phyloP scores from a whole-genome alignment of 352 stramenopile species.

The Phytopythium boreale region DNA sequence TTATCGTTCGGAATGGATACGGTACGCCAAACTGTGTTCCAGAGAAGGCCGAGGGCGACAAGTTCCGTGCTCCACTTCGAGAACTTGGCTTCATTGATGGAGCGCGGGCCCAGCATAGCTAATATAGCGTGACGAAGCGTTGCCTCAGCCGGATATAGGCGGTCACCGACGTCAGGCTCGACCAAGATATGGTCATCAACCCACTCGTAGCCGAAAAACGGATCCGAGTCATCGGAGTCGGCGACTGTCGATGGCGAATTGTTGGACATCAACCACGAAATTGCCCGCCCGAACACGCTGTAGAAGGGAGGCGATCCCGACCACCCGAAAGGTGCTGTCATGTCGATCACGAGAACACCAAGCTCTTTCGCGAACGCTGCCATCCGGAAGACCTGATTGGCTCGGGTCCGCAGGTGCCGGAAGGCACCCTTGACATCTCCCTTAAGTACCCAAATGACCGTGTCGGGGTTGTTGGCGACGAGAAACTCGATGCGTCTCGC shows the following conservation, averaged over 20 bases:
- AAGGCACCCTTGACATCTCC: constrained; percentile 18
- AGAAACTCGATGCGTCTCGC: constrained; percentile 12
- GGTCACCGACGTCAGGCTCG: constrained; percentile 6
- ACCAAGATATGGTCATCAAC: constrained; percentile 28
- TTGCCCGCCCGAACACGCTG: constrained; percentile 11
- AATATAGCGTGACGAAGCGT: constrained; percentile 14
- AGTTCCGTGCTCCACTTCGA: constrained; percentile 13
- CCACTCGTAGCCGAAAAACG: constrained; percentile 27
- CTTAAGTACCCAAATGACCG: constrained; percentile 11
- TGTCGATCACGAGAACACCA: constrained; percentile 8
- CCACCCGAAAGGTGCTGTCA: constrained; percentile 15
- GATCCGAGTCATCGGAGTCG: constrained; percentile 1
- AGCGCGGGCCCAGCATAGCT: constrained; percentile 12
- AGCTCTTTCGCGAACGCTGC: constrained; percentile 10
- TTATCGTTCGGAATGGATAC: constrained; percentile 19
- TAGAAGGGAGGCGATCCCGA: constrained; percentile 14
- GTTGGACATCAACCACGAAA: constrained; percentile 9
- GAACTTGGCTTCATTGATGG: constrained; percentile 31
- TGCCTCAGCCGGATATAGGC: constrained; percentile 3
- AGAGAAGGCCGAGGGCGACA: constrained; percentile 12
- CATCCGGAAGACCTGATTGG: constrained; percentile 12
- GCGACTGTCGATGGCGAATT: constrained; percentile 18
- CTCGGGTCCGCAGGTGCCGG: constrained; percentile 3
- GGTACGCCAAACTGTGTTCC: constrained; percentile 9
- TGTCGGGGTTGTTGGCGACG: background rate